Evolutionary conservation across 106 monocot species (phyloP).

Genomic region (Ottelia alismoides): DNA sequence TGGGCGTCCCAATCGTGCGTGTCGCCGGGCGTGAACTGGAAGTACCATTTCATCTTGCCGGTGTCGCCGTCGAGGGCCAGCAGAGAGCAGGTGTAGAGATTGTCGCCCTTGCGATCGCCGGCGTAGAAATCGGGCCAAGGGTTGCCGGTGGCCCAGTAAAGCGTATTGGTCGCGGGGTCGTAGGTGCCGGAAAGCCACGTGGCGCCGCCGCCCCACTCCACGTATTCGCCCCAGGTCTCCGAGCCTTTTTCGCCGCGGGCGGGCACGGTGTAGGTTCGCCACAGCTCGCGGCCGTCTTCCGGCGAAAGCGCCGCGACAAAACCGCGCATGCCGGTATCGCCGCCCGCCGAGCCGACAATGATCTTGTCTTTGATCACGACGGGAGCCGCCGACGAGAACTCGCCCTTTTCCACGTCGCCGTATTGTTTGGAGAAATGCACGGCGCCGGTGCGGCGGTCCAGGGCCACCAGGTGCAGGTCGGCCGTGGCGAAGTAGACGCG

Average conservation of each 20-base stretch:
- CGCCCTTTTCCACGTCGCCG: no score
- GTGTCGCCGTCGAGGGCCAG: background rate
- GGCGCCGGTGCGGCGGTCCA: background rate
- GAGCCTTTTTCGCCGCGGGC: background rate
- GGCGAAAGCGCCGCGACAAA: no score
- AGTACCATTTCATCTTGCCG: background rate
- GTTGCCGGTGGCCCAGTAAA: background rate
- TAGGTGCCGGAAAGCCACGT: background rate
- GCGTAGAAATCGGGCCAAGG: background rate
- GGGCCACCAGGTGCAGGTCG: background rate
- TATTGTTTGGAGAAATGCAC: background rate
- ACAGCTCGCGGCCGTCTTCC: background rate
- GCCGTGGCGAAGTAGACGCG: background rate
- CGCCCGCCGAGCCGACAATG: background rate
- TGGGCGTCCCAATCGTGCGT: no score
- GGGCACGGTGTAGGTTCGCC: background rate
- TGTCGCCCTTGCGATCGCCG: background rate
- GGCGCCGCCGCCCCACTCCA: no score
- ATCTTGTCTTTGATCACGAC: background rate
- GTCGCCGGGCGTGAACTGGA: background rate
- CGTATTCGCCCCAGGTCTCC: background rate
- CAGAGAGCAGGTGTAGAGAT: background rate
- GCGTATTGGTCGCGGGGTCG: background rate
- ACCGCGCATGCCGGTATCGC: background rate
- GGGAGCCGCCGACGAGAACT: no score